Evolutionary conservation across 768 basidiomycete species (phyloP).

Genomic region (Naganishia vishniacii): DNA sequence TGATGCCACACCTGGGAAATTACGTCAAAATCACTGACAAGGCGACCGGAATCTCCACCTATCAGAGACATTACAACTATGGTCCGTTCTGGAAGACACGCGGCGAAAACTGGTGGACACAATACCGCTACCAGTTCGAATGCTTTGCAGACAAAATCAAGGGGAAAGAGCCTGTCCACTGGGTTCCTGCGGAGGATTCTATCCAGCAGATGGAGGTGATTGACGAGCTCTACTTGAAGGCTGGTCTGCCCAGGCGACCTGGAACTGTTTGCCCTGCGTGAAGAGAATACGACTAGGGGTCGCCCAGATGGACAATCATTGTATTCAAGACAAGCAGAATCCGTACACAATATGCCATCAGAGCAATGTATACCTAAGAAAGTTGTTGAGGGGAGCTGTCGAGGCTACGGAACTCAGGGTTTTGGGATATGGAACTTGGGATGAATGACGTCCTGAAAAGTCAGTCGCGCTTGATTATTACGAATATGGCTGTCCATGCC

Average conservation of each 20-base stretch:
- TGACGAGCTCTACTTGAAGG: conserved; percentile 13
- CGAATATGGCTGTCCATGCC: too few species aligned
- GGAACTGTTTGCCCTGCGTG: not conserved
- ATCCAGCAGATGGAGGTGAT: conserved; percentile 23
- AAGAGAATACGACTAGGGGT: too few species aligned
- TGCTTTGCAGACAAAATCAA: conserved; percentile 2
- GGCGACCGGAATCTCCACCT: conserved; percentile 12
- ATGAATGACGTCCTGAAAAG: not conserved
- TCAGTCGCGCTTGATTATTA: too few species aligned
- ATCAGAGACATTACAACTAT: conserved; percentile 24
- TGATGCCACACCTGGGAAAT: conserved; percentile 25
- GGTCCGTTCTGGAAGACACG: conserved; percentile 6
- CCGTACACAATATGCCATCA: too few species aligned
- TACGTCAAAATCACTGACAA: conserved; percentile 26
- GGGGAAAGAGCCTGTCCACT: conserved; percentile 17
- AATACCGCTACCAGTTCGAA: conserved; percentile 15
- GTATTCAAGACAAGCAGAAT: too few species aligned
- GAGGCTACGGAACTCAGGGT: too few species aligned
- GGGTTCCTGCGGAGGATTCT: conserved; percentile 13
- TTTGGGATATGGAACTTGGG: too few species aligned
- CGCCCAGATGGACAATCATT: too few species aligned
- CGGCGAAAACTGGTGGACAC: conserved; percentile 20
- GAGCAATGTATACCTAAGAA: too few species aligned
- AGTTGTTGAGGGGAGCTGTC: too few species aligned
- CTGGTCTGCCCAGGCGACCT: conserved; percentile 10